phyloP scores from a whole-genome alignment of 495 filamentous ascomycete genomes.

The Haplographium delicatum region DNA sequence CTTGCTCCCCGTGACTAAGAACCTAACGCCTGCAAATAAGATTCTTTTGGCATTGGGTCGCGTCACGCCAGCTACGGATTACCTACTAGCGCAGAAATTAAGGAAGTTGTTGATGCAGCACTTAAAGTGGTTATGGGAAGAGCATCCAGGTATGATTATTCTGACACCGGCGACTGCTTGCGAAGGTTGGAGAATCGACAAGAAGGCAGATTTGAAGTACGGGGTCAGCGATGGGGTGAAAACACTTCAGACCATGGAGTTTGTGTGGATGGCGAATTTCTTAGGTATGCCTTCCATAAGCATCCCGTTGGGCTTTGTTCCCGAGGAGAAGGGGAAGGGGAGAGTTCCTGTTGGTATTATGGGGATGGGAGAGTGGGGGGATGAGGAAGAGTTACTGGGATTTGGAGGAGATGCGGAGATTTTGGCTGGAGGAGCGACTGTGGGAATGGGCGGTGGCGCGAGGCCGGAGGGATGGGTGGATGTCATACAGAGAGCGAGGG shows the following conservation, averaged over 20 bases:
- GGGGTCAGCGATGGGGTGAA: conserved; percentile 73
- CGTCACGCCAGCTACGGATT: conserved; percentile 62
- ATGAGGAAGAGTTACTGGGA: conserved; percentile 70
- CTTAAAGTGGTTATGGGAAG: conserved; percentile 62
- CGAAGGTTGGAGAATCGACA: conserved; percentile 59
- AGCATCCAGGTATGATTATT: conserved; percentile 72
- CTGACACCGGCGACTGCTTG: conserved; percentile 74
- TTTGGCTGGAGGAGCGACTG: no score
- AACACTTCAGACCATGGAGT: conserved; percentile 77
- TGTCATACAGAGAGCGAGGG: conserved; percentile 17
- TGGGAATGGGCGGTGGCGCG: conserved; percentile 33
- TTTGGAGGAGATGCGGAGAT: conserved; percentile 71
- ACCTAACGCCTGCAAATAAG: conserved; percentile 65
- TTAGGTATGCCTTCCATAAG: conserved; percentile 70
- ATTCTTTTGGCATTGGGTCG: conserved; percentile 59
- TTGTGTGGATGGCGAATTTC: conserved; percentile 83
- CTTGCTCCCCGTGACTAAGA: conserved; percentile 29
- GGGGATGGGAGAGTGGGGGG: conserved; percentile 86
- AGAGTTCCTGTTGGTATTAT: conserved; percentile 71
- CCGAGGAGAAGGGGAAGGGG: conserved; percentile 24
- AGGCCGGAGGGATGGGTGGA: conserved; percentile 42
- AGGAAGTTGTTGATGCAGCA: conserved; percentile 78
- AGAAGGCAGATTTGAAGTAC: conserved; percentile 44
- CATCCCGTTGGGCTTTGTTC: conserved; percentile 65
- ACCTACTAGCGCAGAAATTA: conserved; percentile 69